A percentile compares a stretch with the other conserved stretches of the same genome.
Evolutionary conservation across 805 yeast species (phyloP).

Genomic region (Wickerhamomyces chaumierensis): DNA sequence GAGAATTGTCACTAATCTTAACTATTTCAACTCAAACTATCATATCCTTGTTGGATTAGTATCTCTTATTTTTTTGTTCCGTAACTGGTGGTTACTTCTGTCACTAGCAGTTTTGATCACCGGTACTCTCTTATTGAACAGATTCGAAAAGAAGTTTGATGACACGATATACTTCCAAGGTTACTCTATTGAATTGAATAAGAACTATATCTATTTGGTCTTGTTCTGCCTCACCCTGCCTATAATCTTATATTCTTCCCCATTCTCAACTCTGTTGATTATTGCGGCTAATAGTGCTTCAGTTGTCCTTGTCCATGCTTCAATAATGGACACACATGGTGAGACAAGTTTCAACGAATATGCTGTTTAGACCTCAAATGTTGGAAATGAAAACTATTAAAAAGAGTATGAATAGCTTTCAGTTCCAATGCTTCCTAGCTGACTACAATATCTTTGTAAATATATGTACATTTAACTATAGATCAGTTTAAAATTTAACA

Average conservation of each 20-base stretch:
- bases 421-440: too few species aligned
- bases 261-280: slow-evolving; percentile 7
- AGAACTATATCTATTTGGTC: slow-evolving; percentile 7
- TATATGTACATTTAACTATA: too few species aligned
- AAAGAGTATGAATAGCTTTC: too few species aligned
- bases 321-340: slow-evolving; percentile 6
- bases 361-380: slow-evolving; percentile 6
- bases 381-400: too few species aligned
- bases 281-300: slow-evolving; percentile 5
- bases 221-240: slow-evolving; percentile 10
- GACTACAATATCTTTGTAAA: too few species aligned
- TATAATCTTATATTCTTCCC: slow-evolving; percentile 12
- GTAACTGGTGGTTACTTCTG: slow-evolving; percentile 10
- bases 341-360: slow-evolving; percentile 16
- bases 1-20: slow-evolving; percentile 7
- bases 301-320: slow-evolving; percentile 8
- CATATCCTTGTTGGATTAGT: slow-evolving; percentile 8
- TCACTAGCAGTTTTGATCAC: slow-evolving; percentile 3
- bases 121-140: slow-evolving; percentile 7
- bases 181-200: slow-evolving; percentile 5
- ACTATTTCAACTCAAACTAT: slow-evolving; percentile 16
- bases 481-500: too few species aligned
- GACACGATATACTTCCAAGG: slow-evolving; percentile 2
- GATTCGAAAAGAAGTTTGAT: slow-evolving; percentile 2
- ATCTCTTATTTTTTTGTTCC: slow-evolving; percentile 9